Evolutionary conservation across 768 basidiomycete genomes (phyloP), one percentile per base, ranked within the genome.

Genomic region (Termitomyces bulborhizus): DNA sequence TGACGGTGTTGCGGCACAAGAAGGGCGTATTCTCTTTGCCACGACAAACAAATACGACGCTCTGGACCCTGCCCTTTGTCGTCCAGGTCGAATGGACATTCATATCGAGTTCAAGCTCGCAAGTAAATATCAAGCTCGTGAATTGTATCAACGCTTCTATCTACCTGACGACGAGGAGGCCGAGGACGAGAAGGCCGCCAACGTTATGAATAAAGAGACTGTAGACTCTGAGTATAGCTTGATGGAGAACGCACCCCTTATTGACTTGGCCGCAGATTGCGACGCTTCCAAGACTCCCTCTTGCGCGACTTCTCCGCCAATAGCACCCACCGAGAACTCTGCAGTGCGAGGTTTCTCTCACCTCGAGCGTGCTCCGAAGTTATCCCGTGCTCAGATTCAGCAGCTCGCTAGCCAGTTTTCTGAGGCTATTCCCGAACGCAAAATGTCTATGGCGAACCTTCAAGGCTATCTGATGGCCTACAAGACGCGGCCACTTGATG

Each of bases 81-180:
- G 90, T 42, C 85, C 89, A 1, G 90, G 90, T 26, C 83, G 90
- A 12, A 85, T 92, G 82, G 89, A 92, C 64, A 64, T 90, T 18
- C 86, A 89, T 60, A 71, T 92, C 55, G 84, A 90, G 64, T 91
- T 90, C 70, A 80, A 80, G 62, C 75, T 83, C n/a, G 85, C 90
- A 13, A 88, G 84, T 64, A 76, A 71, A 55, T 82, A 77, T 69
- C 89, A 91, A 60, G 84, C 83, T 3, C 68, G 68, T 36, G 81
- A 84, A 62, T 71, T 92, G 6, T 92, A 83, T 68, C 77, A 71
- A 32, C 74, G 78, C 53, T 92, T 92, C 71, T 92, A 84, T 64
- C 70, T 82, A 15, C 82, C 83, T n/a, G 49, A 50, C 11, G n/a
- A 6, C 8, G 60, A 65, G 21, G 64, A 69, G 39, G 59, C 58